A percentile compares a stretch with the other conserved stretches of the same genome.
phyloP scores from a whole-genome alignment of 2,329 filamentous ascomycete genomes.

The Aurifilum marmelostoma region DNA sequence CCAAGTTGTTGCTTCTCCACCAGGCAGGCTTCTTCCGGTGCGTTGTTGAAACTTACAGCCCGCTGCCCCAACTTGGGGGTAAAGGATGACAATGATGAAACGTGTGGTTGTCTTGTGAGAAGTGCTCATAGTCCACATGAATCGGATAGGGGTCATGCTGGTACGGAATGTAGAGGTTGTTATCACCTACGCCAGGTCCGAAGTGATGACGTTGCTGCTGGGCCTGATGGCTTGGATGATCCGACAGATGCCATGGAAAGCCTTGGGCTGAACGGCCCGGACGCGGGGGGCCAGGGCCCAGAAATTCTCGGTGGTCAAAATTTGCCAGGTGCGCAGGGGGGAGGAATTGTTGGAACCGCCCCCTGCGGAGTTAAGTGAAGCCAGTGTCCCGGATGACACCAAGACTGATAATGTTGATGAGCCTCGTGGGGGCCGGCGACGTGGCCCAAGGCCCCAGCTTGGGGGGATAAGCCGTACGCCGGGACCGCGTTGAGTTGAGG shows the following conservation, averaged over 20 bases:
- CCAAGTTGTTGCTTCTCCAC: neutral
- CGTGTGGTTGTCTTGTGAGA: neutral
- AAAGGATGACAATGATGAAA: neutral
- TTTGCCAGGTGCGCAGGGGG: neutral
- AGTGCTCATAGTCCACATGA: neutral
- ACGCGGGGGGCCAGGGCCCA: neutral
- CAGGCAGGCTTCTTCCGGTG: neutral
- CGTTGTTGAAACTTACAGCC: neutral
- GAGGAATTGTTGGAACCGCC: neutral
- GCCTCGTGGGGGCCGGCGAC: neutral
- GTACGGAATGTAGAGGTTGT: neutral
- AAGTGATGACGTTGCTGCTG: neutral
- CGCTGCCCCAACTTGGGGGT: neutral
- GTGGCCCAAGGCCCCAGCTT: neutral
- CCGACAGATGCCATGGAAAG: neutral
- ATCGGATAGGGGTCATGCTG: neutral
- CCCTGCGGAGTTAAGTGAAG: neutral
- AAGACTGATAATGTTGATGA: neutral
- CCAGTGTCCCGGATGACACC: neutral
- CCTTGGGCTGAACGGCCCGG: too few relatives aligned
- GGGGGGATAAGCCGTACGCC: neutral
- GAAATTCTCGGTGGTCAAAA: neutral
- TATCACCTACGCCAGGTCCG: neutral
- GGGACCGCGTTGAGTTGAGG: neutral
- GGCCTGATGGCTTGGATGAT: neutral